These are phyloP conservation scores for Penicillium sp. DNA, from an alignment of 2,329 filamentous ascomycete species.

Conservation along the genomic window DNA sequence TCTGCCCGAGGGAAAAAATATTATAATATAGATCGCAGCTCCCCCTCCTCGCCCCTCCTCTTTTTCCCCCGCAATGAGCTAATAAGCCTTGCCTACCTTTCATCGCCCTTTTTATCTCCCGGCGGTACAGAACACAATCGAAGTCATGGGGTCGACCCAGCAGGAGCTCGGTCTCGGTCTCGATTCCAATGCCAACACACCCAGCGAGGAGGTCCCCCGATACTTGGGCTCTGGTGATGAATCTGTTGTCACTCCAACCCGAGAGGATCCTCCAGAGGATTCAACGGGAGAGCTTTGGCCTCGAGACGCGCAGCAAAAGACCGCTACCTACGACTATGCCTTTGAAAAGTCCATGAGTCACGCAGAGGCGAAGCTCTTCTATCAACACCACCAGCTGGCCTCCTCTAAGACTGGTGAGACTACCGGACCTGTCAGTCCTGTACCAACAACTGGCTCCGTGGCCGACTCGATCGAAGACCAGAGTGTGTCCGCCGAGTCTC, in stretches of 20 bases:
- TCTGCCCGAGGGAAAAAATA: neutral
- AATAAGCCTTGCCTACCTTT: neutral
- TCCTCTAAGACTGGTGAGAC: constrained; percentile 47
- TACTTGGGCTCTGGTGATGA: constrained; percentile 11
- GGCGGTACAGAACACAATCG: neutral
- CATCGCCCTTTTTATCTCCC: neutral
- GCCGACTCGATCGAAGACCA: constrained; percentile 13
- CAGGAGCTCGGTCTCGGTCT: constrained; percentile 21
- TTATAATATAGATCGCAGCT: constrained; percentile 2
- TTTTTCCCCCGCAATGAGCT: neutral
- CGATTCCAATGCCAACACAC: constrained; percentile 26
- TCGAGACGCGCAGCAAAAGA: constrained; percentile 62
- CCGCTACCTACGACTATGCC: constrained; percentile 90
- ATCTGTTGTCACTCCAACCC: constrained; percentile 11
- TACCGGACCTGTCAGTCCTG: constrained; percentile 43
- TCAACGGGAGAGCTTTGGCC: constrained; percentile 35
- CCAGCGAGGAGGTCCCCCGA: constrained; percentile 14
- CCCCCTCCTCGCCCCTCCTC: neutral
- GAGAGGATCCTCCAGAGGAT: constrained; percentile 14
- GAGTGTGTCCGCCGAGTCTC: neutral
- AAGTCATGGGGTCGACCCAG: constrained; percentile 28
- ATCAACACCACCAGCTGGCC: constrained; percentile 81
- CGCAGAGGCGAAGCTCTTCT: constrained; percentile 93
- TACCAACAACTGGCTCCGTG: constrained; percentile 18
- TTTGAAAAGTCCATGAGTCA: constrained; percentile 94